Base-by-base conservation (phyloP, 805 yeast species). In the Pichia cephalocereana region DNA sequence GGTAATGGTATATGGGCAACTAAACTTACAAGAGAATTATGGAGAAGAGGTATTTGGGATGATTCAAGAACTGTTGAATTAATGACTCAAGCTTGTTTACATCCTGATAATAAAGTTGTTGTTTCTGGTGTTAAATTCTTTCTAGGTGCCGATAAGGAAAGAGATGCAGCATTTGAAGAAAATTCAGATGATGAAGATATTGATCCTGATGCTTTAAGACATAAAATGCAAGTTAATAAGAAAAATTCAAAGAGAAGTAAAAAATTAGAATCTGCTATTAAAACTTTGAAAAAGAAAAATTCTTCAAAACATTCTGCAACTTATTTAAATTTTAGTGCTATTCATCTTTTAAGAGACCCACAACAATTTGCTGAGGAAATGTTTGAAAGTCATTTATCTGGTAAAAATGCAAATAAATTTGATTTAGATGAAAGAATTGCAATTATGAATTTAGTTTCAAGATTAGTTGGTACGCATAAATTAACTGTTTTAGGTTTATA, bases 11-110 rank as follows among this genome's bases (percentile, higher is more conserved):
- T 93, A 26, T 93, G 98, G 97, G 97, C 98, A 8, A 86, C 97
- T 3, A 90, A 88, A 60, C 70, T 93, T 49, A 89, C 97, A 6
- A 78, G 98, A 62, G 98, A 93, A 65, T 71, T 93, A 45, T 93
- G 99, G 99, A 79, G 96, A 70, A 77, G 98, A 63, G 96, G 96
- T 61, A 86, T 93, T 50, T 93, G 99, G 99, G 97, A 89, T 65
- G 99, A 93, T 64, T 78, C 96, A 0, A 75, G 97, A 59, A 84
- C 98, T 0, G 96, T 93, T n/a, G 99, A 93, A 66, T 80, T 93
- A 60, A 90, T 93, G 98, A 83, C 95, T 2, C 93, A 88, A 58
- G 97, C 98, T 1, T 88, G 97, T 2, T 67, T 87, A 52, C 96
- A 89, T 60, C 82, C 83, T 15, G 96, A 93, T 58, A 71, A 74